phyloP scores from a whole-genome alignment of 148 eudicot genomes.

The Simmondsia chinensis region DNA sequence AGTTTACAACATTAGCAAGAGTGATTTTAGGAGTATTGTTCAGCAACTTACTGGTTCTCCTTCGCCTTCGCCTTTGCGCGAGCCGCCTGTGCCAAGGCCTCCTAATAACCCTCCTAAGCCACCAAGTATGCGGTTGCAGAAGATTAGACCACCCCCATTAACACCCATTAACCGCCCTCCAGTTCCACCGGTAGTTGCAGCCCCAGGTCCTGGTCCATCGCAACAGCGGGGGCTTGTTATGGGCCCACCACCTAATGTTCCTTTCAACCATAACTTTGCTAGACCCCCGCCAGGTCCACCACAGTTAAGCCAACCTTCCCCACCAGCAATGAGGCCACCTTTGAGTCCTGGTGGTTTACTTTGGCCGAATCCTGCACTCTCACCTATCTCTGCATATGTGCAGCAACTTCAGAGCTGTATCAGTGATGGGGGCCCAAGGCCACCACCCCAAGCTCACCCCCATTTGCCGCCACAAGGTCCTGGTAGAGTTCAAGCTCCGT shows the following conservation, averaged over 20 bases:
- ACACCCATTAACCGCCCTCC: slow-evolving; percentile 44
- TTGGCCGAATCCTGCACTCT: slow-evolving; percentile 56
- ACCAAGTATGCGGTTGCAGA: slow-evolving; percentile 60
- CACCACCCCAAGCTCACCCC: slow-evolving; percentile 17
- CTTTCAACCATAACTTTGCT: slow-evolving; percentile 23
- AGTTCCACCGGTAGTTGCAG: slow-evolving; percentile 28
- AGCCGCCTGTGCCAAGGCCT: slow-evolving; percentile 62
- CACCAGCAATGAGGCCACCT: slow-evolving; percentile 32
- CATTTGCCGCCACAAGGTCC: slow-evolving; percentile 13
- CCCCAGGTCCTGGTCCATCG: slow-evolving; percentile 29
- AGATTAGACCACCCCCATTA: slow-evolving; percentile 81
- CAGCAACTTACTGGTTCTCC: slow-evolving; percentile 93
- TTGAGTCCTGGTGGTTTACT: slow-evolving; percentile 19
- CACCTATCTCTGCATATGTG: slow-evolving; percentile 85
- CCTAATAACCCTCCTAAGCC: slow-evolving; percentile 63
- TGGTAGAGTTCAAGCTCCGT: slow-evolving; percentile 3
- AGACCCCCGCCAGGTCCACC: slow-evolving; percentile 38
- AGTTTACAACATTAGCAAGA: slow-evolving; percentile 94
- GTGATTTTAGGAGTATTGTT: slow-evolving; percentile 83
- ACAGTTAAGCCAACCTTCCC: slow-evolving; percentile 52
- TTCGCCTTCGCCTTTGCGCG: slow-evolving; percentile 16
- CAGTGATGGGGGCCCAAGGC: slow-evolving; percentile 41
- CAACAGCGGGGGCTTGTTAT: slow-evolving; percentile 19
- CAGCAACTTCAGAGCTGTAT: slow-evolving; percentile 75
- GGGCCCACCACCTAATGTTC: slow-evolving; percentile 15